These are phyloP conservation scores for Proliferodiscus dingleyae DNA, from an alignment of 2,329 filamentous ascomycete genomes.

Conservation along the genomic window DNA sequence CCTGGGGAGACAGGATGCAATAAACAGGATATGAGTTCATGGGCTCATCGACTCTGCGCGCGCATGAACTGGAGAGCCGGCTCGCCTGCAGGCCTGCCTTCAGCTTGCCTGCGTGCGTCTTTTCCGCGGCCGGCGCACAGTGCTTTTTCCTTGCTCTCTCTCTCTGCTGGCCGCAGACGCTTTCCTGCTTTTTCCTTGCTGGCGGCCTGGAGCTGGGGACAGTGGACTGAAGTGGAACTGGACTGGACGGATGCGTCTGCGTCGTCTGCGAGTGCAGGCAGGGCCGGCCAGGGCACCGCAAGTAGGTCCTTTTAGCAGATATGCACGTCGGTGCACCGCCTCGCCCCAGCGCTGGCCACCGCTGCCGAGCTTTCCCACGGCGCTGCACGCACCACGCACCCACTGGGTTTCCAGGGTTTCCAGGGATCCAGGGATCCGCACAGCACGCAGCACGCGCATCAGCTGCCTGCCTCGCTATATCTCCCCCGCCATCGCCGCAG, in stretches of 20 bases:
- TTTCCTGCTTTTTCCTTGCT: not conserved
- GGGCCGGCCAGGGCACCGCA: too few species aligned
- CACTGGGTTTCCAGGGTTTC: too few species aligned
- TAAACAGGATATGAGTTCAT: constrained; percentile 3
- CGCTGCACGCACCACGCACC: not conserved
- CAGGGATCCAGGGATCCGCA: too few species aligned
- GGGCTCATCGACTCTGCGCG: too few species aligned
- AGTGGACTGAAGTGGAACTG: too few species aligned
- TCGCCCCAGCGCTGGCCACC: constrained; percentile 1
- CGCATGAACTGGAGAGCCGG: not conserved
- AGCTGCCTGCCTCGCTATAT: constrained; percentile 14
- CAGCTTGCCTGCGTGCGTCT: constrained; percentile 7
- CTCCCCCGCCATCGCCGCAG: constrained; percentile 18
- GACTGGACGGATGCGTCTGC: not conserved
- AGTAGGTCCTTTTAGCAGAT: constrained; percentile 7
- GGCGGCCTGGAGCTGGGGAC: too few species aligned
- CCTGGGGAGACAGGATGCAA: constrained; percentile 1
- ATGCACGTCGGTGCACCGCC: constrained; percentile 13
- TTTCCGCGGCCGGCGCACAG: not conserved
- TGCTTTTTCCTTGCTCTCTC: not conserved
- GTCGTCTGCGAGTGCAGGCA: constrained; percentile 3
- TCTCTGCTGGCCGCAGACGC: not conserved
- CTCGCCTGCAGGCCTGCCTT: constrained; percentile 6
- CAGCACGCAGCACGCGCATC: constrained; percentile 3
- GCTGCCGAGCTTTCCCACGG: not conserved